Conservation (phyloP, 2,329 filamentous ascomycete genomes). For the Pyricularia grisea region DNA sequence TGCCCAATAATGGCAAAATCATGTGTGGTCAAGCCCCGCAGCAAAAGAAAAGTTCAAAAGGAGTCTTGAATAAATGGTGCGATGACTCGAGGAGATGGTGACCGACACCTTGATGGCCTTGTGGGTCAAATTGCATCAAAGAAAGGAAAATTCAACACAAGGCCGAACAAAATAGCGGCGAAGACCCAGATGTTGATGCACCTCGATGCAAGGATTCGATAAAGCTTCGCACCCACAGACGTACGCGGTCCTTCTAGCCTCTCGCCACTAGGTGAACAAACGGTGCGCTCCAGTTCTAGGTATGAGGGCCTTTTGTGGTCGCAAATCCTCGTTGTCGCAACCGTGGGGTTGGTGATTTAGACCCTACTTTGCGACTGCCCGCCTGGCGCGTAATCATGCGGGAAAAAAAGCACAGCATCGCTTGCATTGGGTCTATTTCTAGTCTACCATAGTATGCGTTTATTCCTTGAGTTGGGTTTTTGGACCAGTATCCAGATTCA, state of each 20-base stretch:
- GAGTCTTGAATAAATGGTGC: background rate
- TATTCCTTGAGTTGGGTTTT: background rate
- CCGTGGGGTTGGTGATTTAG: background rate
- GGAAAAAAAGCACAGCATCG: background rate
- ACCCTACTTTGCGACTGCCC: background rate
- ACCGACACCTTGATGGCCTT: background rate
- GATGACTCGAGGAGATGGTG: background rate
- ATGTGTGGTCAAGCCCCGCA: background rate
- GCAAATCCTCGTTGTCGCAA: background rate
- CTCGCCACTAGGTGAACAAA: background rate
- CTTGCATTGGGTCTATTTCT: background rate
- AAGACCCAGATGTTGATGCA: background rate
- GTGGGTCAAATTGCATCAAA: background rate
- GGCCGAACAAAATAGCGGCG: background rate
- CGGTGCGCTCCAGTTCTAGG: background rate
- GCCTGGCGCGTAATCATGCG: background rate
- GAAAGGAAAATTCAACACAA: background rate
- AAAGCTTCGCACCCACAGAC: background rate
- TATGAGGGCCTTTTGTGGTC: background rate
- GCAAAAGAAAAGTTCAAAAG: background rate
- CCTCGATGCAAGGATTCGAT: background rate
- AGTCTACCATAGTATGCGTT: background rate
- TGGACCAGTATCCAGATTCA: background rate
- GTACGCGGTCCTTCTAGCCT: background rate
- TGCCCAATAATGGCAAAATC: background rate